A percentile compares a stretch with the other conserved stretches of the same genome.
Conservation (phyloP, 2,329 filamentous ascomycete species). For the Ceratocystis harringtonii region DNA sequence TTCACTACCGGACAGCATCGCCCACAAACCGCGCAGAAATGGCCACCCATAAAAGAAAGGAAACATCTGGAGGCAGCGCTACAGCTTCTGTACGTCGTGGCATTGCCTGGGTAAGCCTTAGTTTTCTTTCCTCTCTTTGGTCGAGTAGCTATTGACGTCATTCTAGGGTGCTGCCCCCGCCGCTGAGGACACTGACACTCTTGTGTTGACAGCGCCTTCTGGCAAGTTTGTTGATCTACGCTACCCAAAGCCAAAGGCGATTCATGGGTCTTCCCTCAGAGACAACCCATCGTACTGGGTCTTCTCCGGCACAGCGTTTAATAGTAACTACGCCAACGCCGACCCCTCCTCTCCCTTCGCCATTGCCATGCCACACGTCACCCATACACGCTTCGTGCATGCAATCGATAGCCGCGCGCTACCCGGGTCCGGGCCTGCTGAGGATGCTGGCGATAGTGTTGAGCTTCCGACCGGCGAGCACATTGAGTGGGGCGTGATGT, state of each 20-base stretch:
- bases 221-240: conserved; percentile 48
- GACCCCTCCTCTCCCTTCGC: not conserved
- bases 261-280: not conserved
- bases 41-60: not conserved
- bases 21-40: not conserved
- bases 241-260: conserved; percentile 22
- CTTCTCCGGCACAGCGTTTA: conserved; percentile 3
- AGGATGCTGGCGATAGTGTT: conserved; percentile 44
- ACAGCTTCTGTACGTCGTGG: conserved; percentile 6
- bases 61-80: conserved; percentile 7
- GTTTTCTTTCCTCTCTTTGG: too few relatives aligned
- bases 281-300: conserved; percentile 10
- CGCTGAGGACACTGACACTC: conserved; percentile 26
- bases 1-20: not conserved
- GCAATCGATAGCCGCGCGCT: conserved; percentile 45
- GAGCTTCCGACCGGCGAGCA: conserved; percentile 26
- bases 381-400: conserved; percentile 35
- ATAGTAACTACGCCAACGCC: not conserved
- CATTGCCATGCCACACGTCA: conserved; percentile 16
- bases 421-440: conserved; percentile 20
- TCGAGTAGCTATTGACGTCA: not conserved
- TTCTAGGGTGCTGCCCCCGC: conserved; percentile 4
- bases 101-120: conserved; percentile 14
- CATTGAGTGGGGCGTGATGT: conserved; percentile 45
- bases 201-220: conserved; percentile 46